Percentiles rank a stretch among this genome's conserved stretches.
phyloP scores from a whole-genome alignment of 2,329 filamentous ascomycete genomes.

The Coniochaeta sp. region DNA sequence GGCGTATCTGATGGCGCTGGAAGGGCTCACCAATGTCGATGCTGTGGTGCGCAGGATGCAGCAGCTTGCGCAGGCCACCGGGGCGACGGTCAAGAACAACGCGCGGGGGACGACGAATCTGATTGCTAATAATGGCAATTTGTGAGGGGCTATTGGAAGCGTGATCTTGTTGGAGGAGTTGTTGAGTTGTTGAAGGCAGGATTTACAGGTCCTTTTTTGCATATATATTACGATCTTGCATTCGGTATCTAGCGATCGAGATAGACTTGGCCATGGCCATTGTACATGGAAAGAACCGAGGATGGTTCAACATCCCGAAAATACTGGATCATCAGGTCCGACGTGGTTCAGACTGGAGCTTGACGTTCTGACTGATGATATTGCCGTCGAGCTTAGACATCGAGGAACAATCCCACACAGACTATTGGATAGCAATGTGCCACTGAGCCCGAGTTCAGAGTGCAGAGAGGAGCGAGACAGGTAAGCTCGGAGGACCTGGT shows the following conservation, averaged over 20 bases:
- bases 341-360: background rate
- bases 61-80: constrained; percentile 39
- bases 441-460: background rate
- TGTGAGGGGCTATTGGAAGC: constrained; percentile 10
- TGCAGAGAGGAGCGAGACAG: background rate
- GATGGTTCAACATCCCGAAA: background rate
- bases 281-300: background rate
- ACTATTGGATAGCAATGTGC: background rate
- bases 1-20: constrained; percentile 57
- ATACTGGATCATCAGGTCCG: background rate
- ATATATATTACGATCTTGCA: background rate
- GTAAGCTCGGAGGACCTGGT: background rate
- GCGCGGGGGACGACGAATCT: constrained; percentile 35
- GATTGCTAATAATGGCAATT: constrained; percentile 50
- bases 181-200: background rate
- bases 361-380: background rate
- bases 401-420: background rate
- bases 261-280: background rate
- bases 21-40: constrained; percentile 36
- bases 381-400: background rate
- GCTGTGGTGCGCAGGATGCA: constrained; percentile 41
- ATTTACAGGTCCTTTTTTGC: background rate
- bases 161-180: background rate
- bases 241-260: background rate
- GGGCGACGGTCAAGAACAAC: constrained; percentile 35